Evolutionary conservation across 805 yeast species (phyloP).

Genomic region (Ogataea trehalophila): DNA sequence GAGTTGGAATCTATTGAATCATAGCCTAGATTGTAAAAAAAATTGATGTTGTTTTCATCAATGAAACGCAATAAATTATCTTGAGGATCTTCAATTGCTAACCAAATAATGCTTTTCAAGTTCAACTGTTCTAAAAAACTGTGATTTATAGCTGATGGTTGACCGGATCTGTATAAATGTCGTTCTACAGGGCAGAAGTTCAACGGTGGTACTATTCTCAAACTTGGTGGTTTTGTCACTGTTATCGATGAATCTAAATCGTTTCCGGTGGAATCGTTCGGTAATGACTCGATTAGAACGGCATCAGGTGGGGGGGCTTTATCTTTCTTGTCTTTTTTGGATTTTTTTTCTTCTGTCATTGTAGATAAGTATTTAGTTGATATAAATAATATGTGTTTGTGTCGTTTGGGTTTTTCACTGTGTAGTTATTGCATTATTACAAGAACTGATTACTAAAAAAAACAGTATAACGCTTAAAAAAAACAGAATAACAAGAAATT

Average conservation of each 20-base stretch:
- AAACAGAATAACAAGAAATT: too few relatives aligned
- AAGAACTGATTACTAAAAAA: too few relatives aligned
- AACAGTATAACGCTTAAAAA: too few relatives aligned
- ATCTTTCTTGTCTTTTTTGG: not conserved
- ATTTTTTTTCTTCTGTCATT: not conserved
- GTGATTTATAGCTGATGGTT: conserved; percentile 90
- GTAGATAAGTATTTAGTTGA: too few relatives aligned
- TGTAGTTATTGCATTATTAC: too few relatives aligned
- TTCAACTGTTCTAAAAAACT: conserved; percentile 73
- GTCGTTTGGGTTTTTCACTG: too few relatives aligned
- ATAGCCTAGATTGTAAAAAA: conserved; percentile 78
- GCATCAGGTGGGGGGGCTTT: conserved; percentile 17
- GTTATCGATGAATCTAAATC: conserved; percentile 18
- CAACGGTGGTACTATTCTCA: conserved; percentile 83
- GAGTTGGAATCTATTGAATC: conserved; percentile 56
- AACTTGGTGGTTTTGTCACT: conserved; percentile 50
- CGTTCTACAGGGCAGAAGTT: conserved; percentile 95
- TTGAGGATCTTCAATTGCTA: conserved; percentile 92
- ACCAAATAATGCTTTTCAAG: conserved; percentile 82
- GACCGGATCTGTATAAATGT: conserved; percentile 84
- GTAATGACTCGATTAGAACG: conserved; percentile 22
- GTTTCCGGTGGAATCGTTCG: conserved; percentile 19
- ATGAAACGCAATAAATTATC: conserved; percentile 83
- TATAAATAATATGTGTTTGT: too few relatives aligned
- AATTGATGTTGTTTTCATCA: conserved; percentile 60